phyloP scores from a whole-genome alignment of 2,329 filamentous ascomycete species.

The Colletotrichum truncatum region DNA sequence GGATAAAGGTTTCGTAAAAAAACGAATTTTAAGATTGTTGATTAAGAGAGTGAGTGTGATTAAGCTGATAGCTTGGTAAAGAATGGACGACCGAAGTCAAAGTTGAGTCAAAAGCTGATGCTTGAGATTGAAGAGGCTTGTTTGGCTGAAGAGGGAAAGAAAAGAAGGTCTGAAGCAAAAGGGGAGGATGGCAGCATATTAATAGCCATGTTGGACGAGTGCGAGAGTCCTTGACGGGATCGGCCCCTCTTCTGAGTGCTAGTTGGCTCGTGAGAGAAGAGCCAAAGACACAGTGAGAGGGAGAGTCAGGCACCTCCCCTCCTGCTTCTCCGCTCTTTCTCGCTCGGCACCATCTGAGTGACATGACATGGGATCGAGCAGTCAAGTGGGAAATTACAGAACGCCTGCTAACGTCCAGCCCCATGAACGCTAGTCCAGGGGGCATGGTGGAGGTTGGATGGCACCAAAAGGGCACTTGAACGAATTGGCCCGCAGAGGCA shows the following conservation, averaged over 20 bases:
- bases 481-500: conserved; percentile 17
- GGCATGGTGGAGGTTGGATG: conserved; percentile 29
- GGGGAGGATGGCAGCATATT: conserved; percentile 53
- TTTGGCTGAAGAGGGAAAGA: conserved; percentile 51
- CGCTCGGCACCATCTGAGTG: conserved; percentile 16
- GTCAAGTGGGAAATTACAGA: conserved; percentile 30
- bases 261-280: background rate
- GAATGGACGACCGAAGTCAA: conserved; percentile 69
- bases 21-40: conserved; percentile 38
- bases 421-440: conserved; percentile 33
- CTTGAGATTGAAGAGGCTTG: conserved; percentile 49
- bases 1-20: conserved; percentile 39
- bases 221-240: conserved; percentile 6
- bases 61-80: conserved; percentile 51
- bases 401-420: conserved; percentile 15
- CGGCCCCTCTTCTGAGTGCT: conserved; percentile 21
- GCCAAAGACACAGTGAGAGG: background rate
- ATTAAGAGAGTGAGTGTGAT: conserved; percentile 40
- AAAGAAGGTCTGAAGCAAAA: conserved; percentile 33
- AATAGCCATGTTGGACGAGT: conserved; percentile 47
- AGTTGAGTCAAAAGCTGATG: conserved; percentile 49
- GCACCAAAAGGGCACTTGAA: conserved; percentile 22
- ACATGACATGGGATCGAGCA: conserved; percentile 20
- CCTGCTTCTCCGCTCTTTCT: conserved; percentile 1
- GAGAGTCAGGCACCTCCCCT: conserved; percentile 34